Evolutionary conservation across 2,329 filamentous ascomycete genomes (phyloP).

Genomic region (Colletotrichum orbiculare): DNA sequence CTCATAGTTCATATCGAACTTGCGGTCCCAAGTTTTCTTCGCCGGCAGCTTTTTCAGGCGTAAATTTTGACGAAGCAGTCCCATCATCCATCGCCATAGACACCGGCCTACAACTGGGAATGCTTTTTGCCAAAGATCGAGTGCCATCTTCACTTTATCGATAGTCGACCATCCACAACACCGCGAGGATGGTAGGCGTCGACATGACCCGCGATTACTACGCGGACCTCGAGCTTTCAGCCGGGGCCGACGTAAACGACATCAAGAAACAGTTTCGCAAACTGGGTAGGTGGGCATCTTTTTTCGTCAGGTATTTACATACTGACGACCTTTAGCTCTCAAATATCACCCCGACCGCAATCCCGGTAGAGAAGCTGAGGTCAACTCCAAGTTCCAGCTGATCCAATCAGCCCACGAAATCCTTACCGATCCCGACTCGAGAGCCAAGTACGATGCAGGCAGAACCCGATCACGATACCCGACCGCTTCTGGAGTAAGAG

Average conservation of each 20-base stretch:
- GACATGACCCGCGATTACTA: conserved; percentile 84
- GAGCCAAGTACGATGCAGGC: conserved; percentile 64
- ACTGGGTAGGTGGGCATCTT: conserved; percentile 64
- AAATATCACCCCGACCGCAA: conserved; percentile 93
- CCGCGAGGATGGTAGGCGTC: conserved; percentile 71
- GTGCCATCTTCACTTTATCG: conserved; percentile 1
- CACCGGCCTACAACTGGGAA: conserved; percentile 5
- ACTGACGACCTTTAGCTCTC: conserved; percentile 66
- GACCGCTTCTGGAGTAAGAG: conserved; percentile 64
- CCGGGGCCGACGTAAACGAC: conserved; percentile 75
- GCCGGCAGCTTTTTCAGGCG: too few species aligned
- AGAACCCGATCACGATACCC: conserved; percentile 54
- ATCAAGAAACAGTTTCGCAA: conserved; percentile 90
- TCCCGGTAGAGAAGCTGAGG: conserved; percentile 82
- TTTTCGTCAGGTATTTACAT: conserved; percentile 12
- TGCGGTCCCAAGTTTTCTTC: too few species aligned
- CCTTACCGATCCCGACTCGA: conserved; percentile 61
- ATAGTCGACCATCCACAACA: conserved; percentile 9
- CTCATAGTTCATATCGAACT: too few species aligned
- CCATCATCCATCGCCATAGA: background rate
- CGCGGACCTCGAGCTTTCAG: conserved; percentile 79
- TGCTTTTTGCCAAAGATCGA: conserved; percentile 14
- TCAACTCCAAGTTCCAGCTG: conserved; percentile 83
- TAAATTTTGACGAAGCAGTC: too few species aligned
- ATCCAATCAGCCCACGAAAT: conserved; percentile 90